Evolutionary conservation across 2,329 filamentous ascomycete genomes (phyloP), one percentile per base, ranked within the genome.

Genomic region (Diaporthe longicolla): DNA sequence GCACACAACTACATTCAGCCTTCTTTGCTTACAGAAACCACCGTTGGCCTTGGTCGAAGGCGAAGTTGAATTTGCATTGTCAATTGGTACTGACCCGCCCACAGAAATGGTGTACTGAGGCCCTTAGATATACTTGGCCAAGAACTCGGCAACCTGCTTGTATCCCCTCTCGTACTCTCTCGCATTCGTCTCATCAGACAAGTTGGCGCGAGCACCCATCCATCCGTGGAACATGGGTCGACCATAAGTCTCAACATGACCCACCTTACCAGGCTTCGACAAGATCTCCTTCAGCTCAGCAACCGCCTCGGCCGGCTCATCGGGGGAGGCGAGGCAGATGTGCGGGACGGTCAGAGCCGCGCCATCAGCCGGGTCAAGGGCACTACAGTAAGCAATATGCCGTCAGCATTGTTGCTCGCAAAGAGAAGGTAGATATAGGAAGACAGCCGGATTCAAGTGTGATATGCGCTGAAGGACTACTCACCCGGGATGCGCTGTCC

Each of bases 151-250:
- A 11, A 83, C 76, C 61, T 85, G 84, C 75, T 84, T 82, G 74
- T 88, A 88, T 58, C 88, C 88, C 35, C 86, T 82, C 78, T 85
- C 83, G 77, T 84, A 89, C 79, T 89, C 86, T 65, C 80, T 82
- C 78, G 82, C 81, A 65, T 85, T 86, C 57, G 82, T 83, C 73
- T 84, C 81, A 40, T 87, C 81, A 15, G 84, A 81, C 15, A 90
- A 78, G 68, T 89, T 81, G 0, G 85, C 83, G 32, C 88, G 81
- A 0, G 88, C 87, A 9, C 87, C 87, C 89, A 90, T 90, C 87
- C 87, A 91, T n/a, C 89, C 89, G 77, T 90, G 89, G 77, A 84
- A 83, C 84, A 89, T 89, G 68, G 81, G 85, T 6, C 70, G 73
- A 1, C 74, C 69, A 76, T 88, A 90, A 1, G 82, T 88, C 78